Conservation (phyloP, 371 early-diverging fungal genomes). For the Sporodiniella umbellata region DNA sequence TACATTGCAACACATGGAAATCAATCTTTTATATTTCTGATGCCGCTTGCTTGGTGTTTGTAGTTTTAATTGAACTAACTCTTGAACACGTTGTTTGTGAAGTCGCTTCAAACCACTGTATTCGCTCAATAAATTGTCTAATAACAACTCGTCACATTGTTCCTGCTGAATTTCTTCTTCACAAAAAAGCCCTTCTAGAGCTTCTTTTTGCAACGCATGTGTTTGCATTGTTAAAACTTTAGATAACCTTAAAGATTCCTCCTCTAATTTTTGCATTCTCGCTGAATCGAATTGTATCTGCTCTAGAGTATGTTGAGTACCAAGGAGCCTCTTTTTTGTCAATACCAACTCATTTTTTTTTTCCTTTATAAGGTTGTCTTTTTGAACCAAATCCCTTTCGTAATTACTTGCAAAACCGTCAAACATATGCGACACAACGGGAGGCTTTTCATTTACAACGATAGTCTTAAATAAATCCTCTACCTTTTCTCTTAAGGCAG, state of each 20-base stretch:
- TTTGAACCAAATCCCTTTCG: constrained; percentile 29
- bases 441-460: constrained; percentile 9
- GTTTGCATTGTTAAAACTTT: constrained; percentile 6
- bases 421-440: constrained; percentile 23
- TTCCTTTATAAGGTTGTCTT: constrained; percentile 30
- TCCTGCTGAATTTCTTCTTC: constrained; percentile 9
- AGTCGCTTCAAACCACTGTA: constrained; percentile 8
- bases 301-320: constrained; percentile 20
- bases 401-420: constrained; percentile 29
- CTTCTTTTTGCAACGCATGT: constrained; percentile 5
- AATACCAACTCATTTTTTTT: constrained; percentile 24
- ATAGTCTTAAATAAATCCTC: constrained; percentile 16
- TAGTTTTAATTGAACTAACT: constrained; percentile 15
- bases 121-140: constrained; percentile 1
- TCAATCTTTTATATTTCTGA: constrained; percentile 47
- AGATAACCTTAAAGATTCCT: constrained; percentile 1
- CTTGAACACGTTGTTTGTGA: constrained; percentile 18
- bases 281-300: constrained; percentile 21
- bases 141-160: background rate
- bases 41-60: constrained; percentile 32
- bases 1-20: constrained; percentile 47
- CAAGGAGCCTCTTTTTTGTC: constrained; percentile 24
- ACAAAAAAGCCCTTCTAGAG: background rate
- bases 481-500: constrained; percentile 14
- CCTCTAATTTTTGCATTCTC: constrained; percentile 8